Evolutionary conservation across 768 basidiomycete genomes (phyloP).

Genomic region (Naganishia kalamii): DNA sequence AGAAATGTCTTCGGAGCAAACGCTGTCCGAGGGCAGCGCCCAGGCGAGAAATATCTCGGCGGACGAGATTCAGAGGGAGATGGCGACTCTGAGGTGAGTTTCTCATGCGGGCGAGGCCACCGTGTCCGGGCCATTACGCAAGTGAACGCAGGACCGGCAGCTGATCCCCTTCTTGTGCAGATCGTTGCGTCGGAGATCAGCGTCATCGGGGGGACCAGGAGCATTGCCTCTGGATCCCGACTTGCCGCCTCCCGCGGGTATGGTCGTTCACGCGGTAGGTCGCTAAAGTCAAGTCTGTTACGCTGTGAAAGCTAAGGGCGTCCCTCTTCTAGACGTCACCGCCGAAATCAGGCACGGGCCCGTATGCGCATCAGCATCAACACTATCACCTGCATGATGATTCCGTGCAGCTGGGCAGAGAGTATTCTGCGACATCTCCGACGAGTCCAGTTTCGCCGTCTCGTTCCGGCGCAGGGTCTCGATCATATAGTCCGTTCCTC

Average conservation of each 20-base stretch:
- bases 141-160: too few species aligned
- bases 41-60: conserved; percentile 33
- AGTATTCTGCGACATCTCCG: conserved; percentile 1
- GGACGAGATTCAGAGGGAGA: conserved; percentile 44
- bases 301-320: conserved; percentile 16
- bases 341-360: conserved; percentile 19
- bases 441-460: conserved; percentile 28
- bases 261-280: conserved; percentile 38
- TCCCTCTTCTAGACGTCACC: conserved; percentile 37
- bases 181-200: conserved; percentile 66
- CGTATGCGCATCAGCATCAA: conserved; percentile 14
- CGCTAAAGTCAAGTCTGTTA: conserved; percentile 20
- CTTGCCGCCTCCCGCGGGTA: conserved; percentile 62
- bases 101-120: conserved; percentile 25
- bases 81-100: conserved; percentile 39
- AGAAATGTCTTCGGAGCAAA: background rate
- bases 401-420: conserved; percentile 1
- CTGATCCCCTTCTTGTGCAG: conserved; percentile 20
- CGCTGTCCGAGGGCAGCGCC: background rate
- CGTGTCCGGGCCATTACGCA: conserved; percentile 28
- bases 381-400: conserved; percentile 8
- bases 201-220: conserved; percentile 65
- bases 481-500: conserved; percentile 13
- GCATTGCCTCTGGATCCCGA: conserved; percentile 84
- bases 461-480: conserved; percentile 27